A percentile compares a stretch with the other conserved stretches of the same genome.
Conservation (phyloP, 129 eudicot genomes). For the Sambucus nigra region DNA sequence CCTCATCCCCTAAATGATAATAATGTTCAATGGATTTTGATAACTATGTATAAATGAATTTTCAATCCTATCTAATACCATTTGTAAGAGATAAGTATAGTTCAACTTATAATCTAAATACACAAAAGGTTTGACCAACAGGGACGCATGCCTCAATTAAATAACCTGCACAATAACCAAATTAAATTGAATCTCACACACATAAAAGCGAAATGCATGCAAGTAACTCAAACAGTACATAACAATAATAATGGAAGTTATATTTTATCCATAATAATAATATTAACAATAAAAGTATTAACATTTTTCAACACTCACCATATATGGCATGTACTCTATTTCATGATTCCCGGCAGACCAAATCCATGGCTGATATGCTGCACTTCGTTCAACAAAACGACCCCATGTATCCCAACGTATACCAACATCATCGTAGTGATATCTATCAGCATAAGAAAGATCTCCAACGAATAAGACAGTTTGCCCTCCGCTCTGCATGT, state of each 20-base stretch:
- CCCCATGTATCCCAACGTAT: constrained; percentile 98
- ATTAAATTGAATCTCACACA: too few species aligned
- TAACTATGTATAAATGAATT: too few species aligned
- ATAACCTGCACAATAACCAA: background rate
- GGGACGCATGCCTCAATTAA: too few species aligned
- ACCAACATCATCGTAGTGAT: constrained; percentile 62
- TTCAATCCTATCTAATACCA: too few species aligned
- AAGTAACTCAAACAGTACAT: too few species aligned
- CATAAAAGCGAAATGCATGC: too few species aligned
- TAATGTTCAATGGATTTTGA: too few species aligned
- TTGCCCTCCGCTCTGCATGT: constrained; percentile 65
- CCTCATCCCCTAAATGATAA: too few species aligned
- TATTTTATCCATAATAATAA: background rate
- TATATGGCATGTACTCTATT: constrained; percentile 84
- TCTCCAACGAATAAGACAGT: constrained; percentile 86
- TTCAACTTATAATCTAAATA: too few species aligned
- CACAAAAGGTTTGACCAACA: too few species aligned
- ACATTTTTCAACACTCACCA: constrained; percentile 38
- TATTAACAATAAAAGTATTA: background rate
- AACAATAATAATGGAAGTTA: background rate
- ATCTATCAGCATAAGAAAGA: constrained; percentile 89
- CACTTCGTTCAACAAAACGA: constrained; percentile 59
- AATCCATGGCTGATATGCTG: constrained; percentile 96
- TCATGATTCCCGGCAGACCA: constrained; percentile 94
- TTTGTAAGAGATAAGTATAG: too few species aligned